Percentiles rank a stretch among this genome's conserved stretches.
Conservation (phyloP, 2,329 filamentous ascomycete species). For the Pseudogymnoascus sp. region DNA sequence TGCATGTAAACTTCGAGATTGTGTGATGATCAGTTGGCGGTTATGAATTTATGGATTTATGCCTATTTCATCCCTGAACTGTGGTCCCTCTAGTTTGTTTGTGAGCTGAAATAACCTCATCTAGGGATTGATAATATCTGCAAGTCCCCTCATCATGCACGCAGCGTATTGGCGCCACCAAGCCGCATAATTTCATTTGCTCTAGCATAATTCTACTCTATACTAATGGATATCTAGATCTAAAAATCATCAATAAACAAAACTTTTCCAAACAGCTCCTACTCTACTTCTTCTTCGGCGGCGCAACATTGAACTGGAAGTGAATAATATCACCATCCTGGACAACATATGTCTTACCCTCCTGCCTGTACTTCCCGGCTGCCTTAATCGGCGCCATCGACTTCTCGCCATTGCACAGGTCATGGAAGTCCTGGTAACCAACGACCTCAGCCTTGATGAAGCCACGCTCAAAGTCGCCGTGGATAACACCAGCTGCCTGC, state of each 20-base stretch:
- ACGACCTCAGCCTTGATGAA: conserved; percentile 42
- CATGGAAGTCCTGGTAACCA: conserved; percentile 38
- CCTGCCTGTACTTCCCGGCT: conserved; percentile 38
- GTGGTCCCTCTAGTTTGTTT: neutral
- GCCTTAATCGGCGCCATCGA: conserved; percentile 40
- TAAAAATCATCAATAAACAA: neutral
- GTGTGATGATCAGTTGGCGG: neutral
- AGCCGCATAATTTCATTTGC: neutral
- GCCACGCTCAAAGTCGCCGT: conserved; percentile 37
- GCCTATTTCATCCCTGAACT: neutral
- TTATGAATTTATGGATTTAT: neutral
- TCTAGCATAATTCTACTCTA: conserved; percentile 1
- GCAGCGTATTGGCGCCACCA: neutral
- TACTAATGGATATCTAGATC: conserved; percentile 1
- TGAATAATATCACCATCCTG: conserved; percentile 38
- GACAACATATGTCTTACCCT: conserved; percentile 38
- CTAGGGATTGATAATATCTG: neutral
- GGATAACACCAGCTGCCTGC: conserved; percentile 36
- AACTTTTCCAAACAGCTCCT: neutral
- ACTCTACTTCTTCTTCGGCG: conserved; percentile 7
- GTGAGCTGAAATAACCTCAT: neutral
- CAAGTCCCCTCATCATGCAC: neutral
- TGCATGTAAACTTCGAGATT: neutral
- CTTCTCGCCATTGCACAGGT: conserved; percentile 36
- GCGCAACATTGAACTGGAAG: conserved; percentile 32